Evolutionary conservation across 2,329 filamentous ascomycete genomes (phyloP).

Genomic region (Teratosphaeria viscida): DNA sequence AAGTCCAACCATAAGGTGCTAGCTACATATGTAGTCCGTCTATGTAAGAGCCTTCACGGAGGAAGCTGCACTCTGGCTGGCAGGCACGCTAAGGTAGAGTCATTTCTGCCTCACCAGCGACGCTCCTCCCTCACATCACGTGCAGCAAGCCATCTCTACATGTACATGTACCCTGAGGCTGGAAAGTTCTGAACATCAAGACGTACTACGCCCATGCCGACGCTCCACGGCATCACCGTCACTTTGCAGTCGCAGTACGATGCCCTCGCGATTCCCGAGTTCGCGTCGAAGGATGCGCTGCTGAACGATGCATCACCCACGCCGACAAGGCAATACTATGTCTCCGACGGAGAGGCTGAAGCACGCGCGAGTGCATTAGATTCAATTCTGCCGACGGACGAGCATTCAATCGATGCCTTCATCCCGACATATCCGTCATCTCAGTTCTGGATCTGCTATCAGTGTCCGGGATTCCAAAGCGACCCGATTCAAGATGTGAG

Average conservation of each 20-base stretch:
- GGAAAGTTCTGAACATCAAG: not conserved
- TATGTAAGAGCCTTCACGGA: too few species aligned
- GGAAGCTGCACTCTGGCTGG: not conserved
- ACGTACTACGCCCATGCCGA: slow-evolving; percentile 19
- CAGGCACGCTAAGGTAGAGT: not conserved
- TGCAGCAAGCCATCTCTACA: too few species aligned
- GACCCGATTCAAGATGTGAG: not conserved
- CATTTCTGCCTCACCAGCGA: not conserved
- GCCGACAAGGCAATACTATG: slow-evolving; percentile 6
- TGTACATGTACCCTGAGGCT: too few species aligned
- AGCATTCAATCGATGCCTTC: slow-evolving; percentile 16
- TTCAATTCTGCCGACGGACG: not conserved
- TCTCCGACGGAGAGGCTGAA: slow-evolving; percentile 15
- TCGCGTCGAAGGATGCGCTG: not conserved
- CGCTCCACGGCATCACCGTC: slow-evolving; percentile 29
- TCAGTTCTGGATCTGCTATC: slow-evolving; percentile 37
- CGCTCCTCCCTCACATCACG: not conserved
- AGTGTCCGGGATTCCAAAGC: slow-evolving; percentile 6
- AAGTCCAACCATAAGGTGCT: too few species aligned
- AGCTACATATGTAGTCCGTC: too few species aligned
- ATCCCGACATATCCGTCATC: slow-evolving; percentile 26
- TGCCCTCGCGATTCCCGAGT: slow-evolving; percentile 28
- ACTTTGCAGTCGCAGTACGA: slow-evolving; percentile 34
- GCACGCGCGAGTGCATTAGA: not conserved
- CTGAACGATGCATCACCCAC: not conserved